Conservation (phyloP, 176 grass and related monocot species). For the Urochloa ruziziensis region DNA sequence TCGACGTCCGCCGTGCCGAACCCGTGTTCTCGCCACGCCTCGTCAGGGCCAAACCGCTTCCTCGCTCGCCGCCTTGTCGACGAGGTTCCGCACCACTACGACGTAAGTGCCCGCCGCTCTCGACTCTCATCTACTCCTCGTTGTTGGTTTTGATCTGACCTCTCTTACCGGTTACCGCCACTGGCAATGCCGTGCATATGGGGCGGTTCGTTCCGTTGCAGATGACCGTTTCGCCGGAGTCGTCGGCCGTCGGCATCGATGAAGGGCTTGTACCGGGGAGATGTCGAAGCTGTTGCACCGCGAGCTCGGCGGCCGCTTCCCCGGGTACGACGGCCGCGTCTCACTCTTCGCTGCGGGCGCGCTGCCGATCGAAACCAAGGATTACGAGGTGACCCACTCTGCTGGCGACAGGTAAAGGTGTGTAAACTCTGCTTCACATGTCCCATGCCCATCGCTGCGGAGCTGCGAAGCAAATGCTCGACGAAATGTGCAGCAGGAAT, state of each 20-base stretch:
- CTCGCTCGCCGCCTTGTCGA: conserved; percentile 43
- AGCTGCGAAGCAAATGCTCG: not conserved
- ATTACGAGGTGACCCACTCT: conserved; percentile 24
- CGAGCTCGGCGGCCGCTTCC: conserved; percentile 32
- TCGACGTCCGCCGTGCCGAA: not conserved
- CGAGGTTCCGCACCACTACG: conserved; percentile 44
- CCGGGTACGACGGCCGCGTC: conserved; percentile 51
- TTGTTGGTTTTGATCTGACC: not conserved
- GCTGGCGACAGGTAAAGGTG: not conserved
- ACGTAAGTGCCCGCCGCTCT: conserved; percentile 17
- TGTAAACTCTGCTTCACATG: not conserved
- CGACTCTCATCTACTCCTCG: not conserved
- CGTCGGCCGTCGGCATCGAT: no score
- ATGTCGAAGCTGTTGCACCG: conserved; percentile 41
- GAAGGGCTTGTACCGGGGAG: not conserved
- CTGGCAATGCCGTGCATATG: not conserved
- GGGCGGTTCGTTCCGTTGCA: not conserved
- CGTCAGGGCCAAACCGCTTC: conserved; percentile 59
- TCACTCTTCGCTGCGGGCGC: conserved; percentile 47
- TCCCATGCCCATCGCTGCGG: not conserved
- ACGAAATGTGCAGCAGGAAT: not conserved
- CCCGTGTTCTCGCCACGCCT: conserved; percentile 24
- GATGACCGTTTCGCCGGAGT: conserved; percentile 40
- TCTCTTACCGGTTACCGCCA: not conserved
- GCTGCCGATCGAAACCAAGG: conserved; percentile 33